phyloP scores from a whole-genome alignment of 2,329 filamentous ascomycete species.

The Stemphylium lycopersici region DNA sequence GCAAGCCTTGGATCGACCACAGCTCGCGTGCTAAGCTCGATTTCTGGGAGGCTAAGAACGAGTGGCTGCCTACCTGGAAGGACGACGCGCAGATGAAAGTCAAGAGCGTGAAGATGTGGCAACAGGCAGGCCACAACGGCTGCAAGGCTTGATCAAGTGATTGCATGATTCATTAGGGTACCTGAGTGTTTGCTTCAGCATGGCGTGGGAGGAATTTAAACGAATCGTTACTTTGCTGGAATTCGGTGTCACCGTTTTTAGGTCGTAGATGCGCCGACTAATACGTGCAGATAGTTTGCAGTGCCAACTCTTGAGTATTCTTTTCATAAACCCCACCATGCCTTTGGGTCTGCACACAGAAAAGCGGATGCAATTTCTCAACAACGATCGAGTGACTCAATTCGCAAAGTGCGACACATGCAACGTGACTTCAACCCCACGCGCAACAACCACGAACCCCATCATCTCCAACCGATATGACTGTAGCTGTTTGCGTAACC shows the following conservation, averaged over 20 bases:
- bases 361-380: background rate
- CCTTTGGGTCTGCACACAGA: background rate
- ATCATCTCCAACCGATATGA: background rate
- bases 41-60: constrained; percentile 72
- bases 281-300: background rate
- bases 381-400: background rate
- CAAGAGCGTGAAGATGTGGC: constrained; percentile 66
- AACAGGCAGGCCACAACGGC: constrained; percentile 56
- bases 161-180: background rate
- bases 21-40: constrained; percentile 71
- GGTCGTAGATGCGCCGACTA: background rate
- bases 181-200: too few relatives aligned
- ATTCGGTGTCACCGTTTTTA: background rate
- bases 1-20: constrained; percentile 80
- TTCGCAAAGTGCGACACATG: background rate
- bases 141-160: constrained; percentile 38
- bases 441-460: too few relatives aligned
- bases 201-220: background rate
- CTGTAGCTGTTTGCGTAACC: background rate
- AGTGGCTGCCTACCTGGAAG: constrained; percentile 76
- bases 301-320: background rate
- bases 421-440: too few relatives aligned
- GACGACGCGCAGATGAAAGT: constrained; percentile 68
- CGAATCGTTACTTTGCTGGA: background rate
- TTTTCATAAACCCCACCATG: background rate